These are phyloP conservation scores for Pichia sp. DNA, from an alignment of 1,139 yeast genomes.

Conservation along the genomic window DNA sequence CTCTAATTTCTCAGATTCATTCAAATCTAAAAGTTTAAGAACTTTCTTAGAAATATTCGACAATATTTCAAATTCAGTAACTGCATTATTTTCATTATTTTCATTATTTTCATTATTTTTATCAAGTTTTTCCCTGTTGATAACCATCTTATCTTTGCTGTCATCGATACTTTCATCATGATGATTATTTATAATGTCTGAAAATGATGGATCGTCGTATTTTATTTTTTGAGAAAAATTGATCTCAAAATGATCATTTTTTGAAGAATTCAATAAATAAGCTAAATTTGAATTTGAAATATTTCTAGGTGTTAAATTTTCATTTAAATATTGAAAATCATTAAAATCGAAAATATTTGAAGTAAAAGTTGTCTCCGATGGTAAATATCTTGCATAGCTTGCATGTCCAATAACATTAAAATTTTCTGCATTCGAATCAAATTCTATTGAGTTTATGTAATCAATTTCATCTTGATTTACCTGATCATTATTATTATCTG, in stretches of 20 bases:
- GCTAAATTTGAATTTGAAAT: not conserved
- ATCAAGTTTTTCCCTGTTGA: too few species aligned
- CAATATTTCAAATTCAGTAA: not conserved
- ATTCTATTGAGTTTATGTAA: slow-evolving; percentile 3
- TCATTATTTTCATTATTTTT: not conserved
- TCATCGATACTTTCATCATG: too few species aligned
- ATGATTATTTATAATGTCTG: too few species aligned
- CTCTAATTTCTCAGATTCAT: not conserved
- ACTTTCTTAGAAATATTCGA: not conserved
- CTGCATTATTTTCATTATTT: not conserved
- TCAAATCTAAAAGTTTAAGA: not conserved
- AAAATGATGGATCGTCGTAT: too few species aligned
- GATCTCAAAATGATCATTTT: too few species aligned
- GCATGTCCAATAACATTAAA: slow-evolving; percentile 3
- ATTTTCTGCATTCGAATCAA: not conserved
- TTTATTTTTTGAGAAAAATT: too few species aligned
- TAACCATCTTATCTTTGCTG: too few species aligned
- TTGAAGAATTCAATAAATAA: not conserved
- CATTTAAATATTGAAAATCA: not conserved
- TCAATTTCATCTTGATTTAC: slow-evolving; percentile 4
- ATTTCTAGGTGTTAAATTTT: not conserved
- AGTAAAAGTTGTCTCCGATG: slow-evolving; percentile 7
- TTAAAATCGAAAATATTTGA: slow-evolving; percentile 5
- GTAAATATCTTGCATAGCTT: slow-evolving; percentile 12
- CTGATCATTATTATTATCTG: not conserved